Evolutionary conservation across 73 alveolate genomes (phyloP), one percentile per base, ranked within the genome.

Genomic region (Stentor roeselii): DNA sequence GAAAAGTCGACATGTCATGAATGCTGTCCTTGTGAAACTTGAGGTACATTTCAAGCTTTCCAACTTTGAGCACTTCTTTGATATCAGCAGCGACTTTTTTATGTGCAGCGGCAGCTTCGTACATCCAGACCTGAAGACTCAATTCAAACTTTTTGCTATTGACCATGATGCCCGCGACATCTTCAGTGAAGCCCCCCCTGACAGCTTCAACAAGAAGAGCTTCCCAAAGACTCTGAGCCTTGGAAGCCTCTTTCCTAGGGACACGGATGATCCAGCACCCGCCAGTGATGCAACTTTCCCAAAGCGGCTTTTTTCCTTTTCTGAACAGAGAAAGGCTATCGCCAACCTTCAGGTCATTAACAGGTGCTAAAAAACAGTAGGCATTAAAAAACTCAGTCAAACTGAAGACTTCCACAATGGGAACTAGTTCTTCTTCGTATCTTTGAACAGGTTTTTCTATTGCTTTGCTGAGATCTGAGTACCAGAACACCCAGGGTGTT

Each of bases 81-180:
- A 50, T 50, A 6, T 50, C 67, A 6, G 30, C 67, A 50, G 67
- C 67, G 21, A 50, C 67, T 50, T 50, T 50, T 21, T 11, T 11
- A 50, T 50, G 67, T 11, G 67, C 67, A 50, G 67, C 67, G 6
- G 67, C 67, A 11, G 67, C 67, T 50, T 50, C 67, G 67, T 50
- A 21, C 67, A 50, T 50, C 67, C 67, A 50, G 30, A 50, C 67
- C 21, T 50, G 67, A 11, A 50, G 21, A 50, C 21, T 50, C 6
- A 50, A 6, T 50, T 50, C 67, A 50, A 11, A 50, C 21, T 50
- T 6, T 50, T 50, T 50, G 21, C 6, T 21, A 50, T 21, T 50
- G 6, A 50, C 21, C 67, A 50, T 50, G 21, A 50, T 50, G 30
- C 67, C 67, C 6, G 6, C 67, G 21, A 50, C 21, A 50, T 50